Evolutionary conservation across 192 early-diverging fungal genomes (phyloP).

Genomic region (Entomortierella chlamydospora): DNA sequence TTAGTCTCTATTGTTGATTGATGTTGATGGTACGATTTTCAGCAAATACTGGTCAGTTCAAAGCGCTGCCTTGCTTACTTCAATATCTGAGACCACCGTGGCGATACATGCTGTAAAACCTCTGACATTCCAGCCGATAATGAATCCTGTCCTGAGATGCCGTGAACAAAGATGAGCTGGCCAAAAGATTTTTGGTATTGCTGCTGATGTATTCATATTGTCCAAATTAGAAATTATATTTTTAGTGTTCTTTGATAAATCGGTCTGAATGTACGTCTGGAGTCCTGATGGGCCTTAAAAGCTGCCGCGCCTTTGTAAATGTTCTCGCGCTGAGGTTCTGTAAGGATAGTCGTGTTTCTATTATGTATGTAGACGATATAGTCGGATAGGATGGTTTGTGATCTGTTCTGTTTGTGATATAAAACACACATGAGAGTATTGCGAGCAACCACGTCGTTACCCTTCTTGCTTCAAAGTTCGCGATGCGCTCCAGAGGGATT

Average conservation of each 20-base stretch:
- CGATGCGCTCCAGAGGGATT: conserved; percentile 59
- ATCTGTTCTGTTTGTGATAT: too few relatives aligned
- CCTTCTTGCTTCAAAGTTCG: conserved; percentile 59
- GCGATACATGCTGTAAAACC: conserved; percentile 63
- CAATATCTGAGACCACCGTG: conserved; percentile 58
- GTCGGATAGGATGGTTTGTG: not conserved
- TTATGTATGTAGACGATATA: not conserved
- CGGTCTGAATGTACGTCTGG: not conserved
- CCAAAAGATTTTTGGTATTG: conserved; percentile 65
- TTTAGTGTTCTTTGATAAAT: not conserved
- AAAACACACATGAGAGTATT: not conserved
- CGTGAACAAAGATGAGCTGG: conserved; percentile 63
- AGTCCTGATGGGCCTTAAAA: conserved; percentile 29
- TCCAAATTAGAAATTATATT: not conserved
- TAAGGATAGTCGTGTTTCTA: conserved; percentile 62
- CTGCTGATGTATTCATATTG: conserved; percentile 52
- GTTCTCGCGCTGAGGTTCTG: conserved; percentile 60
- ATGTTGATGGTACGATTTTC: not conserved
- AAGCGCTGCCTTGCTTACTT: conserved; percentile 47
- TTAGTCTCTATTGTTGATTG: not conserved
- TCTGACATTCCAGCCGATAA: conserved; percentile 66
- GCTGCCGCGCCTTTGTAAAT: conserved; percentile 59
- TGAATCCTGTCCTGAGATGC: conserved; percentile 56
- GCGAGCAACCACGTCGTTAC: conserved; percentile 3
- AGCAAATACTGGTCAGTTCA: not conserved